These are phyloP conservation scores for Coniferiporia sulphurascens DNA, from an alignment of 1,284 basidiomycete species.

Conservation along the genomic window DNA sequence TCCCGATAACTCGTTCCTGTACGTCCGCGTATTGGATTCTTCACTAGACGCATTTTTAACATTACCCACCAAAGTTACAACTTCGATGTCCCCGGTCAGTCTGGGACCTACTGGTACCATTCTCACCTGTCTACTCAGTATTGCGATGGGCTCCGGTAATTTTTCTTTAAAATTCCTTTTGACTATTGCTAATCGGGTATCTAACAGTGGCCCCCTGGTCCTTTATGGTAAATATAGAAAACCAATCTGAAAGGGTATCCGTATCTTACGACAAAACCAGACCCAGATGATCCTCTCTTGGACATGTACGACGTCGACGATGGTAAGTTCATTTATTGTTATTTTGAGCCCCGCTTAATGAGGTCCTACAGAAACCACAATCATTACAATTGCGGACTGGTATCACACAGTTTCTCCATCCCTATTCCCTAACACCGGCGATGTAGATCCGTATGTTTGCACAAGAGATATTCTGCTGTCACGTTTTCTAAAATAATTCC, in stretches of 20 bases:
- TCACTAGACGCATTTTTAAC: conserved; percentile 3
- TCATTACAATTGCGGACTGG: conserved; percentile 41
- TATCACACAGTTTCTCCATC: conserved; percentile 26
- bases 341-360: background rate
- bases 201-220: background rate
- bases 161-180: background rate
- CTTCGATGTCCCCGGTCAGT: conserved; percentile 31
- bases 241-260: background rate
- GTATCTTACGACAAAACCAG: background rate
- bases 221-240: conserved; percentile 3
- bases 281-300: conserved; percentile 39
- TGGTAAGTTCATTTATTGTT: conserved; percentile 26
- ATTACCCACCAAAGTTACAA: conserved; percentile 27
- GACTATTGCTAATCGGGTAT: no score
- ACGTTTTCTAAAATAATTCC: background rate
- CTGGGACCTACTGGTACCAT: conserved; percentile 39
- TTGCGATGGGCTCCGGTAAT: conserved; percentile 20
- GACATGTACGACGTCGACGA: conserved; percentile 41
- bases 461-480: background rate
- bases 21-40: background rate
- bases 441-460: conserved; percentile 20
- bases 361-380: conserved; percentile 28
- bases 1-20: conserved; percentile 40
- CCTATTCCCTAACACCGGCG: conserved; percentile 14
- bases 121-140: conserved; percentile 37